These are phyloP conservation scores for Rhodotorula babjevae DNA, from an alignment of 768 basidiomycete species.

Conservation along the genomic window DNA sequence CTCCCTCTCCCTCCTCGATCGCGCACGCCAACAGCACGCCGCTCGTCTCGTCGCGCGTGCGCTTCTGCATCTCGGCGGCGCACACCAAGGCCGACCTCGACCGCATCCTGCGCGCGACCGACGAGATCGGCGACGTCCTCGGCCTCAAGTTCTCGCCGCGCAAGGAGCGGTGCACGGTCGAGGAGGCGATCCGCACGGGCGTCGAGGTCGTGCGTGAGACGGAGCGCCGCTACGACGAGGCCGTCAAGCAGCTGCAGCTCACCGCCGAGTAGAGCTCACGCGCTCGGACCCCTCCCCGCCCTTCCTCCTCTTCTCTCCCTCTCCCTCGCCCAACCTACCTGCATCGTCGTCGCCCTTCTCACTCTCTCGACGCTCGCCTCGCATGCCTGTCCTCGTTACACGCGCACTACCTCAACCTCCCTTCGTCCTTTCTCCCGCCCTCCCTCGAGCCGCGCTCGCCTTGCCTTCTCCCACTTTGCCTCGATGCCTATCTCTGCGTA, in stretches of 20 bases:
- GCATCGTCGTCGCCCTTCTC: no score
- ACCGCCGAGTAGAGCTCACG: background rate
- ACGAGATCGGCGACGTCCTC: slow-evolving; percentile 83
- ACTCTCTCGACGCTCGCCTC: no score
- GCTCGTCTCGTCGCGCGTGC: slow-evolving; percentile 75
- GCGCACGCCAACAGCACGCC: slow-evolving; percentile 65
- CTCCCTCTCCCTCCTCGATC: background rate
- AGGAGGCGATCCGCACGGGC: slow-evolving; percentile 32
- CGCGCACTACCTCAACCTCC: no score
- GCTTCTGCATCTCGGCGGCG: slow-evolving; percentile 89
- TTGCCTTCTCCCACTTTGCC: no score
- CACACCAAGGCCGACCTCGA: slow-evolving; percentile 99
- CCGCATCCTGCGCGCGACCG: slow-evolving; percentile 72
- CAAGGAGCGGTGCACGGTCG: slow-evolving; percentile 50
- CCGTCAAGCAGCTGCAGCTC: background rate
- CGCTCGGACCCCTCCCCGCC: background rate
- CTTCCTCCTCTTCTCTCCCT: background rate
- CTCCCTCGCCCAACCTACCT: background rate
- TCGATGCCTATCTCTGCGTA: background rate
- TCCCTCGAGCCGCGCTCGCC: no score
- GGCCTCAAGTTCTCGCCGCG: slow-evolving; percentile 75
- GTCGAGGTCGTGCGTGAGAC: slow-evolving; percentile 28
- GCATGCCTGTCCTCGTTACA: no score
- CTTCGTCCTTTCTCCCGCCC: no score
- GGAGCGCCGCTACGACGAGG: slow-evolving; percentile 4